Conservation (phyloP, 176 grass and related monocot genomes). For the Juncus inflexus region DNA sequence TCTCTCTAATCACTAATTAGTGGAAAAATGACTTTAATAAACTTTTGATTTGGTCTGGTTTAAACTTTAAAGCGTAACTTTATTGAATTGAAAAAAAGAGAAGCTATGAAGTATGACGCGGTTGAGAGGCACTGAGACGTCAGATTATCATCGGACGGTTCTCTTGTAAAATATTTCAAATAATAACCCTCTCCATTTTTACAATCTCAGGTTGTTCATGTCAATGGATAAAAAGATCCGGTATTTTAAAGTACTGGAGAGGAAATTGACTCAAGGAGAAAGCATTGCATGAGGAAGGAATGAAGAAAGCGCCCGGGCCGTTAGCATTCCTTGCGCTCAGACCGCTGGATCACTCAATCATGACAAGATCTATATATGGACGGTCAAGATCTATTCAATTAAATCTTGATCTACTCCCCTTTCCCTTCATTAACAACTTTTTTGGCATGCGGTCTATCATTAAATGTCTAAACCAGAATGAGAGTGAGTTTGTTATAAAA, state of each 20-base stretch:
- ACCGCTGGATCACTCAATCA: slow-evolving; percentile 22
- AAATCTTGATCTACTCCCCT: slow-evolving; percentile 40
- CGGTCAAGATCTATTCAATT: slow-evolving; percentile 42
- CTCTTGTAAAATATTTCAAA: neutral
- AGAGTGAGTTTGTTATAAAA: neutral
- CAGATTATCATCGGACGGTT: slow-evolving; percentile 6
- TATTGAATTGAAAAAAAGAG: neutral
- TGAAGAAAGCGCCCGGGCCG: neutral
- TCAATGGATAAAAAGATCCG: slow-evolving; percentile 4
- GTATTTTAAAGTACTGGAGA: neutral
- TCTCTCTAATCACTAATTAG: slow-evolving; percentile 1
- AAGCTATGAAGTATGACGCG: slow-evolving; percentile 15
- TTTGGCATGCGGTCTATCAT: neutral
- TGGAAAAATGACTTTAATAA: neutral
- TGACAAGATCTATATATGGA: slow-evolving; percentile 18
- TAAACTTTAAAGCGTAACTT: slow-evolving; percentile 17
- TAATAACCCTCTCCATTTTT: neutral
- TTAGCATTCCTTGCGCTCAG: slow-evolving; percentile 20
- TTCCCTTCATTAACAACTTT: slow-evolving; percentile 32
- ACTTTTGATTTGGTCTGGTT: neutral
- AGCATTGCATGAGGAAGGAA: neutral
- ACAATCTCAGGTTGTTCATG: neutral
- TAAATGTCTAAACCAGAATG: slow-evolving; percentile 1
- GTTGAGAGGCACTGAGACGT: slow-evolving; percentile 9
- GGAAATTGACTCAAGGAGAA: neutral